Evolutionary conservation across 2,329 filamentous ascomycete genomes (phyloP).

Genomic region (Colletotrichum aenigma): DNA sequence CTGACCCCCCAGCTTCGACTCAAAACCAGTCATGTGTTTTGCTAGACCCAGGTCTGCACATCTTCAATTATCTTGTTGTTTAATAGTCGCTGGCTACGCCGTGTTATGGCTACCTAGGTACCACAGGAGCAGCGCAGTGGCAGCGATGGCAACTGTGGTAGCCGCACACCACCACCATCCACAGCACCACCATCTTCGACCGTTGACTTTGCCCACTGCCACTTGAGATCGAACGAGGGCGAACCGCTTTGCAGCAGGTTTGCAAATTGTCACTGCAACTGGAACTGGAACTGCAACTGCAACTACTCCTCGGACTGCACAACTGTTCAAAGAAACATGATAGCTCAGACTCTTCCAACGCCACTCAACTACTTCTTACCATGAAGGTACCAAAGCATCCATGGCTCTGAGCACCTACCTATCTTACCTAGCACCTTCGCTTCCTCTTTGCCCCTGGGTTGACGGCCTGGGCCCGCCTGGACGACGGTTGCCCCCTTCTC

Average conservation of each 20-base stretch:
- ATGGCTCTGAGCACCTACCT: not conserved
- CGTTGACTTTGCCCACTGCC: not conserved
- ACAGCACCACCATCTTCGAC: not conserved
- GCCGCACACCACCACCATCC: not conserved
- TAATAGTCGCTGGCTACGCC: not conserved
- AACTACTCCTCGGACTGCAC: not conserved
- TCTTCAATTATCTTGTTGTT: not conserved
- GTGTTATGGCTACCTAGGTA: not conserved
- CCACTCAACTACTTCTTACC: not conserved
- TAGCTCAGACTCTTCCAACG: not conserved
- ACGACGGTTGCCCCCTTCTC: not conserved
- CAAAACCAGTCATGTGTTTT: conserved; percentile 7
- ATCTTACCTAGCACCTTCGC: not conserved
- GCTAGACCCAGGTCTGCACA: not conserved
- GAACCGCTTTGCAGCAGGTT: not conserved
- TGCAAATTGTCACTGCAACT: not conserved
- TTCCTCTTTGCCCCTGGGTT: not conserved
- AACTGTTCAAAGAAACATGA: not conserved
- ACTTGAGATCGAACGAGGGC: not conserved
- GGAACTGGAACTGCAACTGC: not conserved
- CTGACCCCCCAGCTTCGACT: conserved; percentile 6
- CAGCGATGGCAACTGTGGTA: not conserved
- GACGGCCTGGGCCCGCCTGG: not conserved
- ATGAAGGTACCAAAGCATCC: not conserved
- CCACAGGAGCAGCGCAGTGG: not conserved